Percentiles rank a stretch among this genome's conserved stretches.
Conservation (phyloP, 2,329 filamentous ascomycete genomes). For the Coniella vitis region DNA sequence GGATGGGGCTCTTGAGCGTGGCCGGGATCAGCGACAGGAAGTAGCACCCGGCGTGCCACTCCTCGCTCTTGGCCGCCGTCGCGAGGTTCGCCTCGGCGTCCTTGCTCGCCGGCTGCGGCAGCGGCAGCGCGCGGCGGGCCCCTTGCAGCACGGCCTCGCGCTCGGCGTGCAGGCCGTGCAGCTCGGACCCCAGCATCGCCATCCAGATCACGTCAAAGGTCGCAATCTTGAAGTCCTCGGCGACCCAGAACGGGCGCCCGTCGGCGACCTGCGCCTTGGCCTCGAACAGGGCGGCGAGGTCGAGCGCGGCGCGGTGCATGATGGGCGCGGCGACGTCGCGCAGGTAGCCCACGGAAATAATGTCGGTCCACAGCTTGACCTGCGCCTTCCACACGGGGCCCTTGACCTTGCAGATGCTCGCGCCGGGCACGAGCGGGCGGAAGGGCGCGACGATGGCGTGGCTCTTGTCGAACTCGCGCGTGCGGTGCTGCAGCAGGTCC, state of each 20-base stretch:
- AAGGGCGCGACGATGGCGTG: slow-evolving; percentile 6
- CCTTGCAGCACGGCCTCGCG: slow-evolving; percentile 21
- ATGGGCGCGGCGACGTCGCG: slow-evolving; percentile 8
- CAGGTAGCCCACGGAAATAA: slow-evolving; percentile 10
- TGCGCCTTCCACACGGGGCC: slow-evolving; percentile 9
- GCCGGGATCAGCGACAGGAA: slow-evolving; percentile 5
- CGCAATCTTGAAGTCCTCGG: slow-evolving; percentile 11
- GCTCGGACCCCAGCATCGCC: slow-evolving; percentile 9
- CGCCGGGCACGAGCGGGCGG: slow-evolving; percentile 8
- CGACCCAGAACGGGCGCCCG: slow-evolving; percentile 16
- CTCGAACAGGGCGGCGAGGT: slow-evolving; percentile 19
- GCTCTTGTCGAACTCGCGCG: slow-evolving; percentile 16
- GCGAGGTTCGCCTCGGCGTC: background rate
- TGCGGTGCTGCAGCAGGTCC: slow-evolving; percentile 19
- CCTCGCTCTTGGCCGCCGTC: slow-evolving; percentile 5
- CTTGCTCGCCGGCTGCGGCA: slow-evolving; percentile 14
- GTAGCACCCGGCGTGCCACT: slow-evolving; percentile 8
- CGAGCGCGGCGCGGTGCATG: slow-evolving; percentile 15
- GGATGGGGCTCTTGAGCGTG: slow-evolving; percentile 8
- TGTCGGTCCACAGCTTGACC: slow-evolving; percentile 11
- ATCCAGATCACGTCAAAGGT: slow-evolving; percentile 14
- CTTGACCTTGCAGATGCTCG: slow-evolving; percentile 11
- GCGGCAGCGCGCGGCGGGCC: slow-evolving; percentile 22
- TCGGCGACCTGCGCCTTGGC: slow-evolving; percentile 12
- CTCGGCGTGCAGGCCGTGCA: slow-evolving; percentile 16